Evolutionary conservation across 2,329 filamentous ascomycete genomes (phyloP).

Genomic region (Elsinoe arachidis): DNA sequence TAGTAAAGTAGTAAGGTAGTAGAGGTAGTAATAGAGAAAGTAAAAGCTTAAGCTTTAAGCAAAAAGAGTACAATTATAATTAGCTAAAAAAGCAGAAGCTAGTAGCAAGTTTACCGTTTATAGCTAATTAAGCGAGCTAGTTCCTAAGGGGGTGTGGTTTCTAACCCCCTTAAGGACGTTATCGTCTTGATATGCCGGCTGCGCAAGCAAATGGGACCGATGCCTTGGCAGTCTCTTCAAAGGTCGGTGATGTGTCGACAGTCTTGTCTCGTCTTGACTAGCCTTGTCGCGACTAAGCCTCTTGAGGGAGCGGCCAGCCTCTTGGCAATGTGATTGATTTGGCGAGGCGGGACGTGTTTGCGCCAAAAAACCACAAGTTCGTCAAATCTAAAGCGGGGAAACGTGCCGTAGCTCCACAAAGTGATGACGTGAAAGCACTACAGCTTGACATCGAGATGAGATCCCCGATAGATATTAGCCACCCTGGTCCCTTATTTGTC

Average conservation of each 20-base stretch:
- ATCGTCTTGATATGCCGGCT: background rate
- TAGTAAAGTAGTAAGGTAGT: too few species aligned
- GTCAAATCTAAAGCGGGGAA: background rate
- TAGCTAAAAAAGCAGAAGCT: too few species aligned
- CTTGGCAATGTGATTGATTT: conserved; percentile 1
- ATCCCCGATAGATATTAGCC: background rate
- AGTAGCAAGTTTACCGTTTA: too few species aligned
- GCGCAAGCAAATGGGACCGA: background rate
- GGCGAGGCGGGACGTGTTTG: background rate
- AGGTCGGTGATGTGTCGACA: conserved; percentile 2
- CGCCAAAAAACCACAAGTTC: too few species aligned
- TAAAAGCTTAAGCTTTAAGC: too few species aligned
- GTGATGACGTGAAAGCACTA: conserved; percentile 6
- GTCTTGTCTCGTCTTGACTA: conserved; percentile 5
- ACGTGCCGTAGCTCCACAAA: background rate
- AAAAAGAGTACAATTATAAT: too few species aligned
- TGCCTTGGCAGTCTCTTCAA: background rate
- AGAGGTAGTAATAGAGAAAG: too few species aligned
- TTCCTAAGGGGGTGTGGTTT: too few species aligned
- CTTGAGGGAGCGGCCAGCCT: background rate
- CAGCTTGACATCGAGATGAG: conserved; percentile 1
- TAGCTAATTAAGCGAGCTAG: too few species aligned
- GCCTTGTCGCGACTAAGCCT: background rate
- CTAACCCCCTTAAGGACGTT: too few species aligned
- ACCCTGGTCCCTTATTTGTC: background rate